Evolutionary conservation across 169 alveolate species (phyloP), one percentile per base, ranked within the genome.

Genomic region (Plasmodium gaboni): DNA sequence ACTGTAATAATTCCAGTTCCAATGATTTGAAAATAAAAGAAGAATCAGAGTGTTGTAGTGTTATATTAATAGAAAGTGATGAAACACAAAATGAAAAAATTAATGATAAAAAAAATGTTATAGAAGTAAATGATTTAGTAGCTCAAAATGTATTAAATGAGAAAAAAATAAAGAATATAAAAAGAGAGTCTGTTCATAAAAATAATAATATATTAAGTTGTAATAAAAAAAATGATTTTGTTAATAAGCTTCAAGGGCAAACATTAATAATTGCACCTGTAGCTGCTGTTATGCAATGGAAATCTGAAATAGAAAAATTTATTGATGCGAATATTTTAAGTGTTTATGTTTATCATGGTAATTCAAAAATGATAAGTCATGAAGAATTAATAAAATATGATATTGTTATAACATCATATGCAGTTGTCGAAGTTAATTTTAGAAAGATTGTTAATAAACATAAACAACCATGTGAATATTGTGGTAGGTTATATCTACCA

Each of bases 241-340:
- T 12, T 51, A 57, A 46, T 26, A 32, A 10, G 28, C 24, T 44
- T 9, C 74, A 73, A 15, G 97, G 97, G 0, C 78, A 93, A 46
- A 94, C 95, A 15, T 88, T 94, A 57, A 94, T 94, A 38, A 88
- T 94, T 22, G 93, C 95, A 38, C 97, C 97, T n/a, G 89, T 94
- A 5, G 97, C 97, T 48, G 97, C 97, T 53, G 95, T 93, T 2
- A 87, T 93, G 88, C 97, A 94, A 88, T 94, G 97, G 97, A 90
- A 92, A 65, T 93, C 93, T 26, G 97, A 94, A 61, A 94, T 94
- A 13, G 93, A 94, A 63, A 74, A 93, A 55, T 92, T 92, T 70
- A 67, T 93, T 2, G 80, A 88, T 46, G 94, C 89, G 0, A 95
- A 93, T 24, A 73, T 78, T 46, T 87, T 94, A 19, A 91, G 73